phyloP scores from a whole-genome alignment of 139 green algal species.

The Nannochloris sp. region DNA sequence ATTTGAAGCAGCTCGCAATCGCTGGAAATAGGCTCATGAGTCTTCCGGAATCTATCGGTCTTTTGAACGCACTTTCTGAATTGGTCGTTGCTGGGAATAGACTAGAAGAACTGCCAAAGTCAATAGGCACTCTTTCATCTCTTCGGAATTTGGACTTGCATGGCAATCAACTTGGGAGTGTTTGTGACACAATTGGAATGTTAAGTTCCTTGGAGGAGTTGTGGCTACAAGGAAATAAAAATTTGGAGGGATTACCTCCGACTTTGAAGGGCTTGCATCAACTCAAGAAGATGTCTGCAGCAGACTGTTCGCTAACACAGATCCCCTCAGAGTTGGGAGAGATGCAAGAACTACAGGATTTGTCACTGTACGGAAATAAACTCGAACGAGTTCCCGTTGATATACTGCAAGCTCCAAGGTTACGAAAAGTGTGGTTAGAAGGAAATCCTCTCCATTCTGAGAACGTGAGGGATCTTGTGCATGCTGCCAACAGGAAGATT shows the following conservation, averaged over 20 bases:
- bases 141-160: conserved; percentile 43
- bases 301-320: conserved; percentile 31
- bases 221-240: conserved; percentile 51
- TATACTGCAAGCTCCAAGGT: conserved; percentile 14
- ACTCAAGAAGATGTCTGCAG: conserved; percentile 36
- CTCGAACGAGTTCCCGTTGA: conserved; percentile 8
- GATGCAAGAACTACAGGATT: conserved; percentile 14
- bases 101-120: conserved; percentile 39
- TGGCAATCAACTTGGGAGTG: conserved; percentile 39
- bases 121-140: conserved; percentile 27
- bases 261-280: conserved; percentile 15
- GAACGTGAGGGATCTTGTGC: conserved; percentile 26
- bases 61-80: conserved; percentile 30
- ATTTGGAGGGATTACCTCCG: conserved; percentile 35
- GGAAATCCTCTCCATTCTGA: conserved; percentile 51
- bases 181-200: conserved; percentile 29
- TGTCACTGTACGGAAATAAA: conserved; percentile 41
- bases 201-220: conserved; percentile 38
- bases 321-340: conserved; percentile 13
- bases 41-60: conserved; percentile 32
- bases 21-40: conserved; percentile 37
- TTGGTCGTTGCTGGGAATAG: conserved; percentile 47
- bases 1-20: conserved; percentile 43
- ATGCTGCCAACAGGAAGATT: conserved; percentile 1
- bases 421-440: conserved; percentile 58